phyloP scores from a whole-genome alignment of 805 yeast species.

The Yamadazyma endophytica region DNA sequence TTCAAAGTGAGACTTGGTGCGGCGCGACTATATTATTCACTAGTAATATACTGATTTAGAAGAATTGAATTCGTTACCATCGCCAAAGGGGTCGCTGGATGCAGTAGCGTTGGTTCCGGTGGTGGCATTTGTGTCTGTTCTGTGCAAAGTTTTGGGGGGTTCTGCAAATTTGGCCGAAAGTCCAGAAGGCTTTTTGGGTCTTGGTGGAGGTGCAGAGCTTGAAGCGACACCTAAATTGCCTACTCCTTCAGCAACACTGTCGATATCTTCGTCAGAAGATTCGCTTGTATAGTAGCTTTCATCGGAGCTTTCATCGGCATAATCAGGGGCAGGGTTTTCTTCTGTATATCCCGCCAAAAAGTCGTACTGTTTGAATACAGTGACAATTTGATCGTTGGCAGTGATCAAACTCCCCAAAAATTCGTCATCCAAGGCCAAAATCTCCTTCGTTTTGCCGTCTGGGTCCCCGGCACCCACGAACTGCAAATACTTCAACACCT shows the following conservation, averaged over 20 bases:
- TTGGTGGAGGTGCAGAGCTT: conserved; percentile 19
- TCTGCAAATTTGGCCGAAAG: conserved; percentile 5
- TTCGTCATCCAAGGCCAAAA: conserved; percentile 57
- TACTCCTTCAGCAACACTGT: conserved; percentile 14
- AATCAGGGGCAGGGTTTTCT: conserved; percentile 36
- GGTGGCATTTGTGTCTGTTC: conserved; percentile 22
- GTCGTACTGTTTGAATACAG: conserved; percentile 67
- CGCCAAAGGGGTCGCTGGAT: conserved; percentile 39
- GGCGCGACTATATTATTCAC: no score
- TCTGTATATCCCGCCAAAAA: conserved; percentile 39
- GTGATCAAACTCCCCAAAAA: conserved; percentile 80
- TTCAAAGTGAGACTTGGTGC: no score
- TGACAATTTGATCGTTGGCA: conserved; percentile 87
- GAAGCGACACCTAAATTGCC: conserved; percentile 5
- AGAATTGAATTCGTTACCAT: conserved; percentile 18
- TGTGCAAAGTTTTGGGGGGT: conserved; percentile 14
- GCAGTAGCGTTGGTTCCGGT: conserved; percentile 21
- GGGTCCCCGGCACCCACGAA: conserved; percentile 54
- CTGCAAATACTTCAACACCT: conserved; percentile 78
- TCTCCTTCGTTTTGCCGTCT: conserved; percentile 22
- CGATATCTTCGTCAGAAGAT: conserved; percentile 25
- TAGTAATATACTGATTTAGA: conserved; percentile 15
- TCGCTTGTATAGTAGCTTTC: conserved; percentile 38
- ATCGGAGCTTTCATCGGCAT: conserved; percentile 29
- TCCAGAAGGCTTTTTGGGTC: conserved; percentile 20